Evolutionary conservation across 139 green algal species (phyloP).

Genomic region (Chlorella sp.): DNA sequence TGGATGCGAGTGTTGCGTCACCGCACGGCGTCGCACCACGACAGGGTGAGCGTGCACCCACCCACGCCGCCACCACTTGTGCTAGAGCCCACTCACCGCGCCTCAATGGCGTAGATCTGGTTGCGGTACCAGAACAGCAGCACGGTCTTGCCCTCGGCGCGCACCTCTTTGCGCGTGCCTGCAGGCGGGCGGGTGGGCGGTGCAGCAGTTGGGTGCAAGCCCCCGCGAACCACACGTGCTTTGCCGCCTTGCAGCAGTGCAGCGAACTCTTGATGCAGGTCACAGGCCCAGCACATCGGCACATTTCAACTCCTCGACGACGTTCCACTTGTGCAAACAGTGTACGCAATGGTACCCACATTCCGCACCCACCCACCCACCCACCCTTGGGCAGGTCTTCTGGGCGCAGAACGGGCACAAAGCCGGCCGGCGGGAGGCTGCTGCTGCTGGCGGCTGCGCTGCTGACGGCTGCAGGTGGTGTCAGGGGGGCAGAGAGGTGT

Average conservation of each 20-base stretch:
- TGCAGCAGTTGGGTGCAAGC: neutral
- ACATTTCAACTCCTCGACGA: neutral
- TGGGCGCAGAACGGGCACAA: conserved; percentile 77
- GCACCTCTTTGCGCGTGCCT: conserved; percentile 89
- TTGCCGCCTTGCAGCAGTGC: too few relatives aligned
- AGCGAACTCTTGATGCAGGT: neutral
- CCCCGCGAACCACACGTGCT: neutral
- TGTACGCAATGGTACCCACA: neutral
- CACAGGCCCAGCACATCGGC: neutral
- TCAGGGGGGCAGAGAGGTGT: neutral
- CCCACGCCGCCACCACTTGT: neutral
- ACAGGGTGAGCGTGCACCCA: neutral
- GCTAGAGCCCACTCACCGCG: conserved; percentile 46
- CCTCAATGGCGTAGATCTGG: conserved; percentile 92
- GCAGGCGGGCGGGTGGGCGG: neutral
- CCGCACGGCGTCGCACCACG: too few relatives aligned
- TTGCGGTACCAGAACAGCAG: conserved; percentile 99
- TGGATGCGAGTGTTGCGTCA: too few relatives aligned
- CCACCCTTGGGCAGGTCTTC: conserved; percentile 90
- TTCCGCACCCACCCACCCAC: neutral
- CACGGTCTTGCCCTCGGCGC: conserved; percentile 79
- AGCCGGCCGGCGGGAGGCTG: conserved; percentile 39
- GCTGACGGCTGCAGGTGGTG: neutral
- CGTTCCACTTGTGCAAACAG: neutral
- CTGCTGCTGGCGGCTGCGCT: conserved; percentile 1